phyloP scores from a whole-genome alignment of 371 early-diverging fungal species.

The Mucor velutinosus region DNA sequence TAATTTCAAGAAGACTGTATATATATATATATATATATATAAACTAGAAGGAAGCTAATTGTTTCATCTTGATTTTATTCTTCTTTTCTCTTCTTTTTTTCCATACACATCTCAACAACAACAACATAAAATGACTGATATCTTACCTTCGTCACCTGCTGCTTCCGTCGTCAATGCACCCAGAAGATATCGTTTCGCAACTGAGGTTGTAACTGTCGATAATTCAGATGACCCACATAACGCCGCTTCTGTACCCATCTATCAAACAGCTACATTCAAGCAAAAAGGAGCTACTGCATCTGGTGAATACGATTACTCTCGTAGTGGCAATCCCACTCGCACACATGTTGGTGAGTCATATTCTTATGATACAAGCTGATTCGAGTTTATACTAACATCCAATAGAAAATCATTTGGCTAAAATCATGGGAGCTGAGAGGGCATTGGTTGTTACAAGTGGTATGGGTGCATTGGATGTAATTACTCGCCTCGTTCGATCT shows the following conservation, averaged over 20 bases:
- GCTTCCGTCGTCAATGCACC: constrained; percentile 35
- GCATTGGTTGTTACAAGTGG: constrained; percentile 83
- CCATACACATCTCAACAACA: not conserved
- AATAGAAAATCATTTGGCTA: constrained; percentile 82
- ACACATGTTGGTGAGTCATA: constrained; percentile 72
- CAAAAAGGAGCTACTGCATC: constrained; percentile 76
- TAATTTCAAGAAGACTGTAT: not conserved
- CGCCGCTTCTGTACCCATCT: constrained; percentile 92
- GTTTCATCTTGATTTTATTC: not conserved
- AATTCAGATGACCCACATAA: constrained; percentile 86
- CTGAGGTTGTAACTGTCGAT: constrained; percentile 86
- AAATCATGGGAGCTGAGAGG: constrained; percentile 80
- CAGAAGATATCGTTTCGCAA: constrained; percentile 78
- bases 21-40: constrained; percentile 21
- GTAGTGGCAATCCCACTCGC: constrained; percentile 90
- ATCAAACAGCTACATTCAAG: constrained; percentile 97
- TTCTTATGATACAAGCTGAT: not conserved
- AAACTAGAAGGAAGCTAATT: constrained; percentile 2
- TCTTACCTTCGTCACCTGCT: constrained; percentile 35
- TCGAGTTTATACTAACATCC: not conserved
- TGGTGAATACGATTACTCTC: constrained; percentile 93
- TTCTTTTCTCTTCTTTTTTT: constrained; percentile 2
- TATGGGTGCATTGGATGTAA: constrained; percentile 90
- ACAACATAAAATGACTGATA: constrained; percentile 26
- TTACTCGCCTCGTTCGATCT: constrained; percentile 74